phyloP scores from a whole-genome alignment of 202 grass and related monocot species.

The Saccharum hybrid region DNA sequence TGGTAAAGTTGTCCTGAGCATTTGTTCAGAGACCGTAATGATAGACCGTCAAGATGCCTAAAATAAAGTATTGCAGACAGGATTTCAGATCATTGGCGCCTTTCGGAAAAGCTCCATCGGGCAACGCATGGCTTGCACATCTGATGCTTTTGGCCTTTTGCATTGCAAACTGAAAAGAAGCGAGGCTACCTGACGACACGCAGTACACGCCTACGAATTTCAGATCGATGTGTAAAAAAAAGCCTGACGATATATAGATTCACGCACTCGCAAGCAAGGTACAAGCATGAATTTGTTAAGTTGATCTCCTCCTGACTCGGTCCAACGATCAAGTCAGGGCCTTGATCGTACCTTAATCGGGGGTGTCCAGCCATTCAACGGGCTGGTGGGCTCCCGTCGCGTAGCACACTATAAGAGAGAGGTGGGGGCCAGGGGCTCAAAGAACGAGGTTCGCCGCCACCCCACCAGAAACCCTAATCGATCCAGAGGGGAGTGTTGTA shows the following conservation, averaged over 20 bases:
- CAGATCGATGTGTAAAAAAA: background rate
- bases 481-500: too few species aligned
- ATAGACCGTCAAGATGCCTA: slow-evolving; percentile 36
- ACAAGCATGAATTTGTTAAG: background rate
- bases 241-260: background rate
- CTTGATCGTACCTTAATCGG: too few species aligned
- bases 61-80: slow-evolving; percentile 25
- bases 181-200: background rate
- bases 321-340: too few species aligned
- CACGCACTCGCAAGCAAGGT: slow-evolving; percentile 38
- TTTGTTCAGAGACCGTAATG: slow-evolving; percentile 15
- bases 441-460: too few species aligned
- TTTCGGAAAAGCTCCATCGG: slow-evolving; percentile 37
- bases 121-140: slow-evolving; percentile 40
- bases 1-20: background rate
- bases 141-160: slow-evolving; percentile 5
- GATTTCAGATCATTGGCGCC: slow-evolving; percentile 39
- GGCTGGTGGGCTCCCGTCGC: too few species aligned
- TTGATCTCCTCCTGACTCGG: too few species aligned
- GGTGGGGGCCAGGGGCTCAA: too few species aligned
- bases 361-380: too few species aligned
- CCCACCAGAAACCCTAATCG: too few species aligned
- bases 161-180: background rate
- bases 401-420: too few species aligned
- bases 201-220: background rate